Evolutionary conservation across 495 filamentous ascomycete genomes (phyloP).

Genomic region (Aspergillus ostianus): DNA sequence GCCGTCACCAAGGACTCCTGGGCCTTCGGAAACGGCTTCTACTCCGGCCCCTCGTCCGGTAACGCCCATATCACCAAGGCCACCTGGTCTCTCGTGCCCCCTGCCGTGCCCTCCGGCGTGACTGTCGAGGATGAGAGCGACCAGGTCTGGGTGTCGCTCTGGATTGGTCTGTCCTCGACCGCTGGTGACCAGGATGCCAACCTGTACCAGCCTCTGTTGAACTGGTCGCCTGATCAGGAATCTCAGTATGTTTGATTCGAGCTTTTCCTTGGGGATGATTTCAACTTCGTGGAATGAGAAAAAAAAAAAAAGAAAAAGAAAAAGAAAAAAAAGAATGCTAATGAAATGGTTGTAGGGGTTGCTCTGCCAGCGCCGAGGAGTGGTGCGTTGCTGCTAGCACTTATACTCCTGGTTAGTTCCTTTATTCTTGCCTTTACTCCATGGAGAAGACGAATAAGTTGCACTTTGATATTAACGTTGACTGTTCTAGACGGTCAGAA

Average conservation of each 20-base stretch:
- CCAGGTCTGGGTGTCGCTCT: conserved; percentile 21
- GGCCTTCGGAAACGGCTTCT: conserved; percentile 22
- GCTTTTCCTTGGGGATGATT: no score
- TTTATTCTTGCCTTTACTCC: no score
- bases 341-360: conserved; percentile 8
- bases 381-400: conserved; percentile 23
- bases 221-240: conserved; percentile 21
- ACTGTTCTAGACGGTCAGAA: conserved; percentile 14
- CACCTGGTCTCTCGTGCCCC: conserved; percentile 21
- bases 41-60: conserved; percentile 13
- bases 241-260: conserved; percentile 14
- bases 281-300: no score
- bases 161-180: conserved; percentile 16
- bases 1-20: conserved; percentile 16
- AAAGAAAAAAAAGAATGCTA: no score
- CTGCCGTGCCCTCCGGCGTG: conserved; percentile 11
- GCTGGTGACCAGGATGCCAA: conserved; percentile 10
- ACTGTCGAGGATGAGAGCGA: conserved; percentile 8
- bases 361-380: conserved; percentile 15
- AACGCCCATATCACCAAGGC: conserved; percentile 20
- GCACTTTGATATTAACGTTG: no score
- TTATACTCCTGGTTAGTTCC: conserved; percentile 17
- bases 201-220: conserved; percentile 24
- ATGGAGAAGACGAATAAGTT: no score
- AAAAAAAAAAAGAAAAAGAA: no score